Evolutionary conservation across 805 yeast genomes (phyloP).

Genomic region (Cyberlindnera suaveolens): DNA sequence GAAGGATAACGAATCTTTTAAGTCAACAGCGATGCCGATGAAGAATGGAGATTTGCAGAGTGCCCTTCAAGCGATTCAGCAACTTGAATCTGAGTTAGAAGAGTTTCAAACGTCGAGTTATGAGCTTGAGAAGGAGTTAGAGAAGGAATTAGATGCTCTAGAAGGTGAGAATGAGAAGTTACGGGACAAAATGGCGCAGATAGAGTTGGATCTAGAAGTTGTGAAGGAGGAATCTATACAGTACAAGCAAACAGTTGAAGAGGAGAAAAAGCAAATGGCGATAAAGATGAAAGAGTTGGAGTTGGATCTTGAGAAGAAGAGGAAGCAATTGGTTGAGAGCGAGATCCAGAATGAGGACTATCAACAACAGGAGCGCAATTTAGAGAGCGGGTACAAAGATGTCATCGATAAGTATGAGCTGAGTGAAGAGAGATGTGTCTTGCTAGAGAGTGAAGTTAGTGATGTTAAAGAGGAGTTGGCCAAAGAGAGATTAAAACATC

Average conservation of each 20-base stretch:
- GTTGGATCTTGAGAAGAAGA: conserved; percentile 26
- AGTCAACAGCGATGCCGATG: conserved; percentile 14
- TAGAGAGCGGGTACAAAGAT: conserved; percentile 27
- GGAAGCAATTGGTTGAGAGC: conserved; percentile 30
- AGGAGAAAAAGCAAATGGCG: conserved; percentile 8
- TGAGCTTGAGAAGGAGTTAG: conserved; percentile 40
- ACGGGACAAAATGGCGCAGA: conserved; percentile 13
- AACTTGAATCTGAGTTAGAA: conserved; percentile 34
- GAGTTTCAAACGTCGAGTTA: conserved; percentile 38
- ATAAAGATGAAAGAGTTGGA: conserved; percentile 22
- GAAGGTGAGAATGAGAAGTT: conserved; percentile 21
- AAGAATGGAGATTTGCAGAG: conserved; percentile 24
- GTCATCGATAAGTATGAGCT: conserved; percentile 30
- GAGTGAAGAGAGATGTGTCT: conserved; percentile 31
- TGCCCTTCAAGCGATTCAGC: conserved; percentile 31
- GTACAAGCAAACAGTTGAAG: conserved; percentile 19
- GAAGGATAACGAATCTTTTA: conserved; percentile 1
- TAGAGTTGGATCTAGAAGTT: conserved; percentile 22
- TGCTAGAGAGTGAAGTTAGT: conserved; percentile 32
- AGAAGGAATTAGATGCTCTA: conserved; percentile 32
- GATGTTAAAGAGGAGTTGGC: conserved; percentile 23
- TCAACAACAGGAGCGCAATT: conserved; percentile 35
- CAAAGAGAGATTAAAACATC: conserved; percentile 23
- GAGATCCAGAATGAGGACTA: conserved; percentile 39
- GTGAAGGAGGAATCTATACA: conserved; percentile 24